Evolutionary conservation across 139 green algal species (phyloP), one percentile per base, ranked within the genome.

Genomic region (Tetraselmis striata): DNA sequence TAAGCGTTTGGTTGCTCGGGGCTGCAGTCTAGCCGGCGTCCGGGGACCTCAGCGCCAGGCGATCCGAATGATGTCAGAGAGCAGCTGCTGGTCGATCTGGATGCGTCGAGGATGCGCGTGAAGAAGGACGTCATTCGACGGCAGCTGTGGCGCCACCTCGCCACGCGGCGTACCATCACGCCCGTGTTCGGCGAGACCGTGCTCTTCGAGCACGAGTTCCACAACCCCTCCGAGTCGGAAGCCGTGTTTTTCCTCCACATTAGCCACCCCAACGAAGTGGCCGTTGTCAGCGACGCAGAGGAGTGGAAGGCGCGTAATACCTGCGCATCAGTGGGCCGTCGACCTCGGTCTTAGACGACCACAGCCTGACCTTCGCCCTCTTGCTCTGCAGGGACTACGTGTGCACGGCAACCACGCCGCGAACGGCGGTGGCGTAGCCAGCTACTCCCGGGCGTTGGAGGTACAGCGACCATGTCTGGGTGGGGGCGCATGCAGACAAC

Each of bases 161-260:
- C 45, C 45, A 67, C 45, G 45, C 45, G 45, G 18, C 45, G 45
- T 18, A 67, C 45, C 18, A 74, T 84, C 28, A 29, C 25, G 18
- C 80, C 80, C 24, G 18, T 25, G 18, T 84, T 79, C 74, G 80
- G 80, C 80, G 80, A 84, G 80, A 29, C 78, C 27, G 31, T 59
- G 22, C 78, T 84, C 80, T 84, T 84, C 80, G 80, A 84, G 74
- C 74, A 84, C 30, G 67, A 79, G 80, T 84, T 84, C 30, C 75
- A 45, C 11, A 80, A 78, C 26, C 80, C 80, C 1, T 59, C 26
- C 29, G 28, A 31, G 24, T 27, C 2, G n/a, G 67, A 84, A 11
- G 75, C 67, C 29, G 80, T 84, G 29, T 84, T 84, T 67, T 29
- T 67, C 18, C 45, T 67, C 11, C 45, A 25, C 45, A 67, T 67